These are phyloP conservation scores for Leishmania braziliensis DNA, from an alignment of 208 protist genomes.

Conservation along the genomic window DNA sequence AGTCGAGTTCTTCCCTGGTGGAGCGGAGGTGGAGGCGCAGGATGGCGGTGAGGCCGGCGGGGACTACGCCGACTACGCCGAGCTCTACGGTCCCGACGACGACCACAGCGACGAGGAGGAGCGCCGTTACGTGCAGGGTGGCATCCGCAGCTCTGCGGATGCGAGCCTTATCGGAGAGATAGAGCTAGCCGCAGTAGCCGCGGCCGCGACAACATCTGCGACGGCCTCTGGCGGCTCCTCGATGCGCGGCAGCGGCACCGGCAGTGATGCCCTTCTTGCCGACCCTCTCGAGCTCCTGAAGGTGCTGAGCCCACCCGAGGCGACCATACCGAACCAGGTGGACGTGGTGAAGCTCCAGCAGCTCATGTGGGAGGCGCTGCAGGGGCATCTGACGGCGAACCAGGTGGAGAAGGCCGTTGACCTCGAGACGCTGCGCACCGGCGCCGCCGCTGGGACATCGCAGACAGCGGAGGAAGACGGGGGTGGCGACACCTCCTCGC, in stretches of 20 bases:
- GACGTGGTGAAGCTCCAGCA: conserved; percentile 81
- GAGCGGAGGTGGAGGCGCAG: conserved; percentile 57
- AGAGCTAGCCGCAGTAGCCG: conserved; percentile 30
- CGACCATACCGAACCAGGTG: conserved; percentile 77
- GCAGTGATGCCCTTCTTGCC: neutral
- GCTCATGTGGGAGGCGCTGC: conserved; percentile 79
- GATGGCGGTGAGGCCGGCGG: conserved; percentile 57
- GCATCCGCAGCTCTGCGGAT: conserved; percentile 29
- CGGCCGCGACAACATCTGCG: conserved; percentile 17
- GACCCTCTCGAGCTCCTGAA: conserved; percentile 45
- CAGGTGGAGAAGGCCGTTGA: conserved; percentile 18
- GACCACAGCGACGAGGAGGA: conserved; percentile 36
- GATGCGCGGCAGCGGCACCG: conserved; percentile 21
- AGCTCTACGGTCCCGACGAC: conserved; percentile 41
- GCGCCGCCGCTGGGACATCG: neutral
- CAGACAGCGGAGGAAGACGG: conserved; percentile 5
- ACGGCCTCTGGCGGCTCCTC: conserved; percentile 16
- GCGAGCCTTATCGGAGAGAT: conserved; percentile 52
- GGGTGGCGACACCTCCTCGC: neutral
- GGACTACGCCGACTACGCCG: conserved; percentile 41
- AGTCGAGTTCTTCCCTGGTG: conserved; percentile 78
- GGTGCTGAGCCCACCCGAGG: conserved; percentile 66
- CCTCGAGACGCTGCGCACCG: conserved; percentile 14
- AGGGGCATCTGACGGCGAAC: conserved; percentile 37
- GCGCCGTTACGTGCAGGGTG: conserved; percentile 32